Conservation (phyloP, 768 basidiomycete genomes). For the Kwoniella shandongensis region DNA sequence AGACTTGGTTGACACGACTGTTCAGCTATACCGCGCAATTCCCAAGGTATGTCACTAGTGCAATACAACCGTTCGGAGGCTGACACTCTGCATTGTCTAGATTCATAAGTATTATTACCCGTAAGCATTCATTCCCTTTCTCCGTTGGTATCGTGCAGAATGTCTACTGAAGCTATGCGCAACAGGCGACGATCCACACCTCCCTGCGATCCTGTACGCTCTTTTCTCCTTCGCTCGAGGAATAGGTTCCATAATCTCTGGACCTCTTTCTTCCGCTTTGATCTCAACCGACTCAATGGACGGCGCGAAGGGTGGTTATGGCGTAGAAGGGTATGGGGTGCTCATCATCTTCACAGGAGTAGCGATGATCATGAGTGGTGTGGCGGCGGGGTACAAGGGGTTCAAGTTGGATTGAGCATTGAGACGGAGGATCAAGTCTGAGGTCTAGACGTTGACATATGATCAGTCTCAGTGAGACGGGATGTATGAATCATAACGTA, state of each 20-base stretch:
- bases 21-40: slow-evolving; percentile 32
- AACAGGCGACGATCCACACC: slow-evolving; percentile 30
- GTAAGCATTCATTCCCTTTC: slow-evolving; percentile 13
- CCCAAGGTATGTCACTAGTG: slow-evolving; percentile 10
- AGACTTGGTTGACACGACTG: neutral
- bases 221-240: slow-evolving; percentile 35
- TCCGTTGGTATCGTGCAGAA: too few relatives aligned
- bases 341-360: slow-evolving; percentile 32
- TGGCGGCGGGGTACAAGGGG: slow-evolving; percentile 33
- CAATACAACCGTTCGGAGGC: neutral
- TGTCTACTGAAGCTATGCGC: neutral
- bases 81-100: slow-evolving; percentile 1
- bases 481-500: neutral
- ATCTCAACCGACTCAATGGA: slow-evolving; percentile 11
- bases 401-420: slow-evolving; percentile 23
- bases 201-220: slow-evolving; percentile 32
- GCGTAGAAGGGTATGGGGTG: slow-evolving; percentile 28
- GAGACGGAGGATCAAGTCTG: too few relatives aligned
- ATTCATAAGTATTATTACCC: slow-evolving; percentile 28
- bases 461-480: neutral
- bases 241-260: slow-evolving; percentile 27
- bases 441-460: neutral
- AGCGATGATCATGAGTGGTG: slow-evolving; percentile 23
- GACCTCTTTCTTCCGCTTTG: slow-evolving; percentile 28
- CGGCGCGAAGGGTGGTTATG: slow-evolving; percentile 30